A percentile compares a stretch with the other conserved stretches of the same genome.
These are phyloP conservation scores for Phellinidium pouzarii DNA, from an alignment of 1,284 basidiomycete genomes.

Conservation along the genomic window DNA sequence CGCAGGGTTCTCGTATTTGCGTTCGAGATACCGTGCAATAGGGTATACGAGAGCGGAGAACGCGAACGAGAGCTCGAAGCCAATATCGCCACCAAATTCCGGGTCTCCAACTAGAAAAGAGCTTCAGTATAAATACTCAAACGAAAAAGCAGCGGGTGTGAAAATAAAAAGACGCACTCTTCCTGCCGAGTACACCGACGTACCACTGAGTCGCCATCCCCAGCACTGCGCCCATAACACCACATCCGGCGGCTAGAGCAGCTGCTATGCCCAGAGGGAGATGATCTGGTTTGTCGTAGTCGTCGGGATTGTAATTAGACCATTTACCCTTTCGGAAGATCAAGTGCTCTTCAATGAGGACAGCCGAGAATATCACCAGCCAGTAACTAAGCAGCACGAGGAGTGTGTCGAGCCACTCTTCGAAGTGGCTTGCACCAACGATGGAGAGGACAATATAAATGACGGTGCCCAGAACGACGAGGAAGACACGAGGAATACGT, in stretches of 20 bases:
- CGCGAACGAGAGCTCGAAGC: slow-evolving; percentile 28
- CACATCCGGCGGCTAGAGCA: slow-evolving; percentile 23
- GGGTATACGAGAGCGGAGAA: slow-evolving; percentile 29
- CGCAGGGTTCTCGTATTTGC: slow-evolving; percentile 19
- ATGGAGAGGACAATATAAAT: slow-evolving; percentile 32
- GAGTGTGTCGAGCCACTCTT: slow-evolving; percentile 29
- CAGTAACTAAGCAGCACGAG: slow-evolving; percentile 29
- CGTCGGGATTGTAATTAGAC: slow-evolving; percentile 28
- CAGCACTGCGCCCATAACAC: slow-evolving; percentile 28
- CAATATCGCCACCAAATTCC: slow-evolving; percentile 26
- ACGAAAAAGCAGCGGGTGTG: not conserved
- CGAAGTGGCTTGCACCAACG: slow-evolving; percentile 31
- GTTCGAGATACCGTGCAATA: slow-evolving; percentile 27
- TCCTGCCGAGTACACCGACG: slow-evolving; percentile 25
- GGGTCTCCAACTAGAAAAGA: slow-evolving; percentile 24
- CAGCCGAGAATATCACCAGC: slow-evolving; percentile 30
- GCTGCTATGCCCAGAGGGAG: slow-evolving; percentile 29
- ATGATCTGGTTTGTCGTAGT: slow-evolving; percentile 25
- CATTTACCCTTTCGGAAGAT: slow-evolving; percentile 30
- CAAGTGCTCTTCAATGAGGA: slow-evolving; percentile 31
- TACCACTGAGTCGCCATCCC: slow-evolving; percentile 30
- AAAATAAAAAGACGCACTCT: slow-evolving; percentile 12
- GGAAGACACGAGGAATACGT: slow-evolving; percentile 32
- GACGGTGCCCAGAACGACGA: slow-evolving; percentile 28
- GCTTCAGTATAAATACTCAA: too few species aligned